These are phyloP conservation scores for Salvia rosmarinus DNA, from an alignment of 257 asterid species.

Conservation along the genomic window DNA sequence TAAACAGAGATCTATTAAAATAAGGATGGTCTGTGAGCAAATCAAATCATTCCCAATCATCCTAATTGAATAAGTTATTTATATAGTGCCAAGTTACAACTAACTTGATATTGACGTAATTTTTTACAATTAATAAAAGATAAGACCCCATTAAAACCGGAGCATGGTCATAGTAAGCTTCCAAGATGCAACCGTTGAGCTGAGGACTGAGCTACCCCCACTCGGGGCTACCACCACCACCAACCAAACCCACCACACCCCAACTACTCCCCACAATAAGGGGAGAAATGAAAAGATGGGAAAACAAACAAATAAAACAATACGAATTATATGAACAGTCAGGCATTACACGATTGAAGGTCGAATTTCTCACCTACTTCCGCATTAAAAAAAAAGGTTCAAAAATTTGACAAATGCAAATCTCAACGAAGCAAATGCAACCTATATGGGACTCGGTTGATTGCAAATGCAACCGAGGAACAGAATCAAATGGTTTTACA, in stretches of 20 bases:
- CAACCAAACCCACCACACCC: constrained; percentile 23
- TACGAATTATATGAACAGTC: not conserved
- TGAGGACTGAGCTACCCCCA: constrained; percentile 16
- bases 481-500: not conserved
- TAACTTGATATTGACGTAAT: constrained; percentile 7
- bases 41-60: constrained; percentile 25
- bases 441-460: not conserved
- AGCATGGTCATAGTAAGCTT: not conserved
- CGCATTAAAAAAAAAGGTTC: not conserved
- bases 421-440: constrained; percentile 7
- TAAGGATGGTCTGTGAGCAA: not conserved
- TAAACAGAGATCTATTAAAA: constrained; percentile 27
- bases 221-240: not conserved
- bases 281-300: not conserved
- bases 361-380: not conserved
- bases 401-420: not conserved
- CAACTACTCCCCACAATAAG: constrained; percentile 19
- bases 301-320: not conserved
- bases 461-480: constrained; percentile 2
- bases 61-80: not conserved
- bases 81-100: constrained; percentile 16
- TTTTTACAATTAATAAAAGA: constrained; percentile 4
- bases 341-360: constrained; percentile 20
- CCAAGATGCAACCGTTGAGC: constrained; percentile 31
- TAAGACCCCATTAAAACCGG: constrained; percentile 1